These are phyloP conservation scores for Globisporangium lucens DNA, from an alignment of 352 stramenopile genomes.

Conservation along the genomic window DNA sequence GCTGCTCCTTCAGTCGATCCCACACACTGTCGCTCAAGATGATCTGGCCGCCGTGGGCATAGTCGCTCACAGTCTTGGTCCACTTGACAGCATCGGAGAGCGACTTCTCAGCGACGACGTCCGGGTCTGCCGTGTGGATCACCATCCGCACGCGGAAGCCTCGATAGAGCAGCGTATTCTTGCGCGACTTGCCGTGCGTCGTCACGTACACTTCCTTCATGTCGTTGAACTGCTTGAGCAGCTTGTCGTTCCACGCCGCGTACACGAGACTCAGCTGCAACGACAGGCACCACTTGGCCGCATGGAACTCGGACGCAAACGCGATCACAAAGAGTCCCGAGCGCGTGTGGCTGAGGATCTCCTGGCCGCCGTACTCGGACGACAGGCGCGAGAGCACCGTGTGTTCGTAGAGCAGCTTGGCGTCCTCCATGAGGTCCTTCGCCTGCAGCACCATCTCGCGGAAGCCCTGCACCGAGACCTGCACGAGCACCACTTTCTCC, in stretches of 20 bases:
- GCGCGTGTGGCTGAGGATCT: slow-evolving; percentile 72
- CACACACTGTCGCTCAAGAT: slow-evolving; percentile 82
- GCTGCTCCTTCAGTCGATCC: slow-evolving; percentile 83
- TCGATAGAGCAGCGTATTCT: slow-evolving; percentile 76
- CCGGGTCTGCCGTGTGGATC: slow-evolving; percentile 69
- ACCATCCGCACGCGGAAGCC: slow-evolving; percentile 86
- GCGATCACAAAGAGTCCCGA: slow-evolving; percentile 82
- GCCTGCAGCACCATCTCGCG: slow-evolving; percentile 69
- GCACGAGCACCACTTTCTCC: slow-evolving; percentile 83
- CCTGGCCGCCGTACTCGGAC: slow-evolving; percentile 80
- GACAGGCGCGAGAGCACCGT: slow-evolving; percentile 79
- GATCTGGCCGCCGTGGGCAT: slow-evolving; percentile 81
- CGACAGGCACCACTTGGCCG: slow-evolving; percentile 84
- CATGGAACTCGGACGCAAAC: slow-evolving; percentile 84
- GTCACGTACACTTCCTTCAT: slow-evolving; percentile 72
- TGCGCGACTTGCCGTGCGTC: slow-evolving; percentile 57
- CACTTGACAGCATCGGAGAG: slow-evolving; percentile 76
- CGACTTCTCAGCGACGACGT: slow-evolving; percentile 52
- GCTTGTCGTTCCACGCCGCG: slow-evolving; percentile 83
- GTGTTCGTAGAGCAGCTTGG: slow-evolving; percentile 83
- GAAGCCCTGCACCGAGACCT: slow-evolving; percentile 83
- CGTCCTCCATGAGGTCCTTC: slow-evolving; percentile 86
- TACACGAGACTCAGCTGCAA: slow-evolving; percentile 84
- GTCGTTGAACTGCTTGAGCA: slow-evolving; percentile 81
- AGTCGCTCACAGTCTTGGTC: slow-evolving; percentile 84